phyloP scores from a whole-genome alignment of 768 basidiomycete species.

The Sarcomyxa edulis region DNA sequence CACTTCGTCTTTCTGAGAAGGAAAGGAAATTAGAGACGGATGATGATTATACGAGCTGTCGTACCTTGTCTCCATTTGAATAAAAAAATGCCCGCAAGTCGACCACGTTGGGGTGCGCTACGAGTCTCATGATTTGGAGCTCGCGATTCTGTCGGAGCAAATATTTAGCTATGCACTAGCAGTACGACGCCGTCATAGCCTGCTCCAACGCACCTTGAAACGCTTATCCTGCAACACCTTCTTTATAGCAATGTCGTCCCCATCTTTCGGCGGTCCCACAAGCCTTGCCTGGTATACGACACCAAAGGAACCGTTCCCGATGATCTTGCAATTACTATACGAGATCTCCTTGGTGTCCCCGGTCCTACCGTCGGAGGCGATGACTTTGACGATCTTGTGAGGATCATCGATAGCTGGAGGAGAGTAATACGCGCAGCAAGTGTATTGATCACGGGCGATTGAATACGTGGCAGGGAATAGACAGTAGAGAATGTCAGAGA shows the following conservation, averaged over 20 bases:
- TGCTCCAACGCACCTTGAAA: conserved; percentile 78
- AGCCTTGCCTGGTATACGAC: conserved; percentile 97
- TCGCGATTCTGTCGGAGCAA: conserved; percentile 87
- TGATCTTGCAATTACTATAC: conserved; percentile 97
- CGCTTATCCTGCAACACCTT: conserved; percentile 99
- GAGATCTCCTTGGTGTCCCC: conserved; percentile 83
- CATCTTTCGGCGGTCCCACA: conserved; percentile 54
- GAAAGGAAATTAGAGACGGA: conserved; percentile 8
- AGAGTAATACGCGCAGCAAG: conserved; percentile 17
- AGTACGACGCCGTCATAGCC: background rate
- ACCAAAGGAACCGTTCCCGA: conserved; percentile 98
- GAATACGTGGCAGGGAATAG: conserved; percentile 12
- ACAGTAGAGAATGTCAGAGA: conserved; percentile 9
- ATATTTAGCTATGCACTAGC: conserved; percentile 2
- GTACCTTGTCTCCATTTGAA: conserved; percentile 97
- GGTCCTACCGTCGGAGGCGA: conserved; percentile 91
- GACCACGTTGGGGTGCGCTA: conserved; percentile 96
- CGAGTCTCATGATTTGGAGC: conserved; percentile 97
- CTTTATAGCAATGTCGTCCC: conserved; percentile 97
- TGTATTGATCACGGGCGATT: conserved; percentile 32
- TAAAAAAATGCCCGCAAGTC: conserved; percentile 99
- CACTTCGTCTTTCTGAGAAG: conserved; percentile 91
- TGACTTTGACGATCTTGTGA: conserved; percentile 91
- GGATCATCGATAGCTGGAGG: conserved; percentile 86
- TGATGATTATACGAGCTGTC: conserved; percentile 7